Percentiles rank a stretch among this genome's conserved stretches.
Evolutionary conservation across 129 eudicot genomes (phyloP).

Genomic region (Solidago caesia): DNA sequence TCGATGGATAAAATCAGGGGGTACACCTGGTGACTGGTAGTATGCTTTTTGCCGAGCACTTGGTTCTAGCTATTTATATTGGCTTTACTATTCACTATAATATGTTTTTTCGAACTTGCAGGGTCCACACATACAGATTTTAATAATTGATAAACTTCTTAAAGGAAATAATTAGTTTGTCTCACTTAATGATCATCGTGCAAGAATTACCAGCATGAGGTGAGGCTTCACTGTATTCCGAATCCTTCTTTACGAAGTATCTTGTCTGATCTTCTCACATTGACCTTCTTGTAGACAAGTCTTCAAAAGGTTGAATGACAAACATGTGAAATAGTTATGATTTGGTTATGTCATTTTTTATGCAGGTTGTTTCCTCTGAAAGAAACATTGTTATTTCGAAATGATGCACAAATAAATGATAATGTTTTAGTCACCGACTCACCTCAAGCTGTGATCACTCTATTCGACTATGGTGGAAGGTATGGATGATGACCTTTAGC

Average conservation of each 20-base stretch:
- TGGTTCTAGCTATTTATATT: neutral
- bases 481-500: slow-evolving; percentile 10
- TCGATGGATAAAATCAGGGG: neutral
- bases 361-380: slow-evolving; percentile 62
- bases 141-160: slow-evolving; percentile 39
- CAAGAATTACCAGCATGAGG: slow-evolving; percentile 87
- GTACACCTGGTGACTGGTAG: neutral
- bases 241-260: slow-evolving; percentile 2
- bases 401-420: slow-evolving; percentile 44
- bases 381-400: slow-evolving; percentile 55
- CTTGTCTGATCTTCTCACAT: neutral
- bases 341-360: slow-evolving; percentile 4
- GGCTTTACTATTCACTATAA: neutral
- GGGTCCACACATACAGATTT: slow-evolving; percentile 51
- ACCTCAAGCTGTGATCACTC: slow-evolving; percentile 84
- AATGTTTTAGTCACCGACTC: slow-evolving; percentile 44
- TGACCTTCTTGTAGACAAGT: neutral
- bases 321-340: neutral
- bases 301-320: neutral
- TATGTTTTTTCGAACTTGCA: slow-evolving; percentile 22
- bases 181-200: slow-evolving; percentile 57
- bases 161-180: slow-evolving; percentile 26
- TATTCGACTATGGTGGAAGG: slow-evolving; percentile 92
- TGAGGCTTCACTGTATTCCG: slow-evolving; percentile 21
- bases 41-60: too few species aligned